phyloP scores from a whole-genome alignment of 2,329 filamentous ascomycete species.

The Alternaria solani region DNA sequence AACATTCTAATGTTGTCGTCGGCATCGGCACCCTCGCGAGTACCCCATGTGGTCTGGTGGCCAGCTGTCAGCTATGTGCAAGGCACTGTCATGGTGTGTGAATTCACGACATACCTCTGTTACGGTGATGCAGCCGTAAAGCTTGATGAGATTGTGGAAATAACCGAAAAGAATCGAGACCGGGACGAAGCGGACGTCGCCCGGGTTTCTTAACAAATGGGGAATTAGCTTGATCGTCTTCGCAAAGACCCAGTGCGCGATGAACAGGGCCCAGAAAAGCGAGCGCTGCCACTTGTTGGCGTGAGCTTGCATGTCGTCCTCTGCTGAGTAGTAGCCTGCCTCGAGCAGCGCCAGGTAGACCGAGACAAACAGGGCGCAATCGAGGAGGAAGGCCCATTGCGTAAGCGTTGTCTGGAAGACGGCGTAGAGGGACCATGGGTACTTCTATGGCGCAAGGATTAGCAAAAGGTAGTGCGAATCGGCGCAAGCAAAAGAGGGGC shows the following conservation, averaged over 20 bases:
- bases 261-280: constrained; percentile 44
- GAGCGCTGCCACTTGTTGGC: constrained; percentile 33
- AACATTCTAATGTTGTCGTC: constrained; percentile 61
- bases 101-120: constrained; percentile 47
- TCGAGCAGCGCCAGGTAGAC: constrained; percentile 45
- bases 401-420: constrained; percentile 92
- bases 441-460: constrained; percentile 64
- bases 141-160: constrained; percentile 90
- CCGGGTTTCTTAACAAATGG: constrained; percentile 83
- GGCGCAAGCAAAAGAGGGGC: constrained; percentile 36
- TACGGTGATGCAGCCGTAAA: constrained; percentile 81
- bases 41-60: constrained; percentile 89
- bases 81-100: constrained; percentile 26
- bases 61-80: constrained; percentile 28
- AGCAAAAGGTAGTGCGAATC: constrained; percentile 32
- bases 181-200: constrained; percentile 79
- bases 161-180: constrained; percentile 92
- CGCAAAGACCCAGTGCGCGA: constrained; percentile 70
- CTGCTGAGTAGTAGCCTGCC: constrained; percentile 39
- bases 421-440: constrained; percentile 93
- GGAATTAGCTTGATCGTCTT: constrained; percentile 92
- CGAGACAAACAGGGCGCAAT: constrained; percentile 59
- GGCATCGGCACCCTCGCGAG: constrained; percentile 87
- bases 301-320: constrained; percentile 23
- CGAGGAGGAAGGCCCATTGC: constrained; percentile 81